These are phyloP conservation scores for Russula foetens DNA, from an alignment of 768 basidiomycete species.

Conservation along the genomic window DNA sequence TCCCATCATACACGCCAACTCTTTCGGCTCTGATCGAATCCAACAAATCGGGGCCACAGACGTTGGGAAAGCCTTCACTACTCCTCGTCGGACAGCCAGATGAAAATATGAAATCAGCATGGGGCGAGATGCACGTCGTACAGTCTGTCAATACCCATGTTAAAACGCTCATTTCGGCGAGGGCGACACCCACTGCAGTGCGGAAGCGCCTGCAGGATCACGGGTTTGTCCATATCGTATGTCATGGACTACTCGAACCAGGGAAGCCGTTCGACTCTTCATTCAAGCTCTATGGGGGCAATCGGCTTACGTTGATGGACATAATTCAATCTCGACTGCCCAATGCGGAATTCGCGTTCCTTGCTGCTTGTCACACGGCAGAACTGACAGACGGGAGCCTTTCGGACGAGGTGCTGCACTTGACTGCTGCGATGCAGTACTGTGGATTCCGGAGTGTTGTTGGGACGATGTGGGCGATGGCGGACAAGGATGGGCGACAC, in stretches of 20 bases:
- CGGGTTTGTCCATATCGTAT: background rate
- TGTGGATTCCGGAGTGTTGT: too few relatives aligned
- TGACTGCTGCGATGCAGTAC: too few relatives aligned
- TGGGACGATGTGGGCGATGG: too few relatives aligned
- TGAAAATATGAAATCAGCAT: background rate
- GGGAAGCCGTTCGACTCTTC: background rate
- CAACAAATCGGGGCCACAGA: background rate
- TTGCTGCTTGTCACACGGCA: background rate
- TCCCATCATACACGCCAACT: too few relatives aligned
- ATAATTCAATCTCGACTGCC: background rate
- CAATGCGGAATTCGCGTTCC: background rate
- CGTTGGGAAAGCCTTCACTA: background rate
- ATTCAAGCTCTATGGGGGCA: constrained; percentile 3
- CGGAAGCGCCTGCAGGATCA: background rate
- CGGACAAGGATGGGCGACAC: too few relatives aligned
- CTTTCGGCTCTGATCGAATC: too few relatives aligned
- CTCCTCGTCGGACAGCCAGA: background rate
- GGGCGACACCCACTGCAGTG: background rate
- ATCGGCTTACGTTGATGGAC: background rate
- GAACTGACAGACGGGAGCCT: too few relatives aligned
- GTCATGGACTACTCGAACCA: background rate
- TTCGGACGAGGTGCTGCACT: too few relatives aligned
- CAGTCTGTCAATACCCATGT: background rate
- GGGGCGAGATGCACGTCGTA: background rate
- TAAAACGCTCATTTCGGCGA: background rate